These are phyloP conservation scores for Plasmodium vivax DNA, from an alignment of 169 alveolate genomes.

Conservation along the genomic window DNA sequence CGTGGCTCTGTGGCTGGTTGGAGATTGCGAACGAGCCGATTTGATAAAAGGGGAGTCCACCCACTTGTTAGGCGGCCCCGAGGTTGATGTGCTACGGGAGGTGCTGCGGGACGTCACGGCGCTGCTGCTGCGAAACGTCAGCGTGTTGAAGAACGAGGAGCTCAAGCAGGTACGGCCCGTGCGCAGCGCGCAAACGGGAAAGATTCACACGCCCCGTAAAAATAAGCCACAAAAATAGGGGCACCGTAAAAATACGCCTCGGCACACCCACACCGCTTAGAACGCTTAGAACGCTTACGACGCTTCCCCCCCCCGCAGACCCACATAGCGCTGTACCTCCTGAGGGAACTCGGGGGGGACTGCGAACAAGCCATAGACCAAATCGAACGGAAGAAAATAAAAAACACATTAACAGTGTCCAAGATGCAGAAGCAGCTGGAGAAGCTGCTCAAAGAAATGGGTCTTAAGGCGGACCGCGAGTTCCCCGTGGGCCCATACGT, in stretches of 20 bases:
- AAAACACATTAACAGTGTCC: conserved; percentile 47
- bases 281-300: no score
- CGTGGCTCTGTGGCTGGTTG: conserved; percentile 30
- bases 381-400: conserved; percentile 49
- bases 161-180: conserved; percentile 40
- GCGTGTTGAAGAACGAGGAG: conserved; percentile 58
- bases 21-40: neutral
- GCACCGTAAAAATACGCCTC: neutral
- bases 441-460: conserved; percentile 50
- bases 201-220: neutral
- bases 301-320: neutral
- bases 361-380: conserved; percentile 26
- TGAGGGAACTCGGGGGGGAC: conserved; percentile 12
- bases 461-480: conserved; percentile 23
- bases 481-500: conserved; percentile 53
- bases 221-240: no score
- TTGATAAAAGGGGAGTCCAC: neutral
- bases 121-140: conserved; percentile 14
- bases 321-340: conserved; percentile 47
- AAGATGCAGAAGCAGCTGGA: conserved; percentile 64
- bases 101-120: neutral
- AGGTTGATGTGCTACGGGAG: neutral
- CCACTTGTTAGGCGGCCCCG: neutral
- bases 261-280: neutral
- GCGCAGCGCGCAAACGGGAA: neutral